Evolutionary conservation across 192 early-diverging fungal genomes (phyloP).

Genomic region (Cladochytrium replicatum): DNA sequence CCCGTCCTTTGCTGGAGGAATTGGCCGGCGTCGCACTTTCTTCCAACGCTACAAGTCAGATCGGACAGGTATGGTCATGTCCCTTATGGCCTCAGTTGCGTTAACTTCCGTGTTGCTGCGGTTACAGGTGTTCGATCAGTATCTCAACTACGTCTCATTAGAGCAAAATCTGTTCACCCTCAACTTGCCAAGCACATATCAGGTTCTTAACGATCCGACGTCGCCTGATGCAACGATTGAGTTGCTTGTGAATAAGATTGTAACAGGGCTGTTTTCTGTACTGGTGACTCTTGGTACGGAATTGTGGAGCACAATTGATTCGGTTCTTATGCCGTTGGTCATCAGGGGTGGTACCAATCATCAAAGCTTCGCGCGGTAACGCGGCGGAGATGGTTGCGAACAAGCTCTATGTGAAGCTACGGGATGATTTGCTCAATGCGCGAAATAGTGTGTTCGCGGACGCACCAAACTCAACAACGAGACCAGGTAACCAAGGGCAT

Average conservation of each 20-base stretch:
- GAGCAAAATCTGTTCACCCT: constrained; percentile 91
- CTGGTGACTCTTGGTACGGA: constrained; percentile 71
- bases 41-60: constrained; percentile 61
- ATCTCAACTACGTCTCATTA: constrained; percentile 86
- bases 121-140: constrained; percentile 85
- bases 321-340: neutral
- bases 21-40: constrained; percentile 75
- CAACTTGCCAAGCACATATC: constrained; percentile 69
- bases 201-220: constrained; percentile 71
- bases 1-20: constrained; percentile 85
- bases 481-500: too few species aligned
- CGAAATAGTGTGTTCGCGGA: constrained; percentile 74
- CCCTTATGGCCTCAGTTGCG: too few species aligned
- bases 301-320: constrained; percentile 1
- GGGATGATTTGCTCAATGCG: constrained; percentile 86
- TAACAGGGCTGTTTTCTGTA: constrained; percentile 76
- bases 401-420: constrained; percentile 78
- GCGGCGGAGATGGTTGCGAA: constrained; percentile 89
- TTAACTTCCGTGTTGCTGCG: too few species aligned
- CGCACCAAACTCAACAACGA: too few species aligned
- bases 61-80: constrained; percentile 59
- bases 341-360: constrained; percentile 74
- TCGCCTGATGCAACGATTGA: constrained; percentile 76
- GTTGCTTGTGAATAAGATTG: constrained; percentile 66
- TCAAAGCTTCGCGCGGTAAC: constrained; percentile 81